A percentile compares a stretch with the other conserved stretches of the same genome.
Evolutionary conservation across 2,329 filamentous ascomycete genomes (phyloP).

Genomic region (Cladosporium sp.): DNA sequence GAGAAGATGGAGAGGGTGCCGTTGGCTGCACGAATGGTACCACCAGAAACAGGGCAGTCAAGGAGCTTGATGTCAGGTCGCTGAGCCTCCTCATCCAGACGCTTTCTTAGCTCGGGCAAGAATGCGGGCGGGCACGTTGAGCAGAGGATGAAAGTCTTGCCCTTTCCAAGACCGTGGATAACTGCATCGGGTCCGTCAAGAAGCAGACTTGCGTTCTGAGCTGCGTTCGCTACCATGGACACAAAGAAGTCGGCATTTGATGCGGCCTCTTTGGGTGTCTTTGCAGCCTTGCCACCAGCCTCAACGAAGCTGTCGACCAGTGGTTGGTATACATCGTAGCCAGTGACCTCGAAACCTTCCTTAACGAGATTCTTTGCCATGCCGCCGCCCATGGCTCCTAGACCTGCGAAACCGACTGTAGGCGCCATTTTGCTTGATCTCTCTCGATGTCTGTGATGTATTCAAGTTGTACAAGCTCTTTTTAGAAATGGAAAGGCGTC

Average conservation of each 20-base stretch:
- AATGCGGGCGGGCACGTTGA: slow-evolving; percentile 71
- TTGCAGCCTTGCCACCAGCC: slow-evolving; percentile 61
- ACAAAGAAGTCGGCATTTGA: slow-evolving; percentile 61
- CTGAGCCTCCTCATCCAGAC: slow-evolving; percentile 54
- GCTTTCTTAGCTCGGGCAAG: slow-evolving; percentile 59
- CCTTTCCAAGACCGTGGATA: slow-evolving; percentile 54
- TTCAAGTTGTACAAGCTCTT: neutral
- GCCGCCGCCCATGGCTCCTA: slow-evolving; percentile 79
- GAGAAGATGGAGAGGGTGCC: slow-evolving; percentile 78
- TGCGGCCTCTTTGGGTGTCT: slow-evolving; percentile 63
- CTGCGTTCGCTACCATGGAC: slow-evolving; percentile 74
- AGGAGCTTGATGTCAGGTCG: slow-evolving; percentile 66
- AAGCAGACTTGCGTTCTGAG: slow-evolving; percentile 66
- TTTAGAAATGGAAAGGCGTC: neutral
- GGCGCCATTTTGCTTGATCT: slow-evolving; percentile 1
- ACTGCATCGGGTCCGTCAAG: slow-evolving; percentile 60
- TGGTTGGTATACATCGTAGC: slow-evolving; percentile 69
- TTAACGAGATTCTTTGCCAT: slow-evolving; percentile 75
- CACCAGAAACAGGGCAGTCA: slow-evolving; percentile 72
- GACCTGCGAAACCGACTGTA: slow-evolving; percentile 61
- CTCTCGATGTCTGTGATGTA: neutral
- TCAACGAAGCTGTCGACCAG: slow-evolving; percentile 65
- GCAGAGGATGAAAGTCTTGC: slow-evolving; percentile 64
- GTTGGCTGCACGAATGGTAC: slow-evolving; percentile 65
- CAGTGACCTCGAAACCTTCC: slow-evolving; percentile 65